These are phyloP conservation scores for Leccinum subgranulosum DNA, from an alignment of 768 basidiomycete genomes.

Conservation along the genomic window DNA sequence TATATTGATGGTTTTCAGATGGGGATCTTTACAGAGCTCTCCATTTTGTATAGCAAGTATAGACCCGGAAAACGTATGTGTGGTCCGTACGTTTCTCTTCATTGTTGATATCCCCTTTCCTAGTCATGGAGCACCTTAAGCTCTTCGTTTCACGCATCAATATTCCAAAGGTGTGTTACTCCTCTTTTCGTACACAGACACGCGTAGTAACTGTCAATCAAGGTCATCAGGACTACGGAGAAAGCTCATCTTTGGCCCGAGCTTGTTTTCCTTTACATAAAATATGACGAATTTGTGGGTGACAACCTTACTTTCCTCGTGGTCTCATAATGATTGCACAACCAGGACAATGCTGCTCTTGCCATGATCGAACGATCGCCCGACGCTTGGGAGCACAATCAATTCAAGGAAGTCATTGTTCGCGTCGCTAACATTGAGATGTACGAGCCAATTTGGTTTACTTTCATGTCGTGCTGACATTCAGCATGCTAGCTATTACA, in stretches of 20 bases:
- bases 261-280: slow-evolving; percentile 96
- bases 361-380: slow-evolving; percentile 98
- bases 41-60: slow-evolving; percentile 93
- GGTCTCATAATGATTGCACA: slow-evolving; percentile 1
- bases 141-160: slow-evolving; percentile 95
- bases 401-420: slow-evolving; percentile 98
- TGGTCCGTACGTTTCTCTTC: neutral
- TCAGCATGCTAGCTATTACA: slow-evolving; percentile 71
- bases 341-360: slow-evolving; percentile 90
- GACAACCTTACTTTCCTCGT: neutral
- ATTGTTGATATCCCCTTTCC: slow-evolving; percentile 6
- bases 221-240: slow-evolving; percentile 94
- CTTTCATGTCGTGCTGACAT: slow-evolving; percentile 3
- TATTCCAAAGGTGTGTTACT: slow-evolving; percentile 75
- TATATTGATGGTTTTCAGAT: slow-evolving; percentile 45
- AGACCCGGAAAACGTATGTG: slow-evolving; percentile 83
- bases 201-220: neutral
- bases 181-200: neutral
- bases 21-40: slow-evolving; percentile 97
- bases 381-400: slow-evolving; percentile 99
- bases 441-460: slow-evolving; percentile 38
- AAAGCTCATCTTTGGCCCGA: slow-evolving; percentile 98
- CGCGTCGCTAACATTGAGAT: slow-evolving; percentile 98
- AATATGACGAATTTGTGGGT: slow-evolving; percentile 90
- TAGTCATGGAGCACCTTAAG: slow-evolving; percentile 99